These are phyloP conservation scores for Silene coronaria DNA, from an alignment of 179 eudicot genomes.

Conservation along the genomic window DNA sequence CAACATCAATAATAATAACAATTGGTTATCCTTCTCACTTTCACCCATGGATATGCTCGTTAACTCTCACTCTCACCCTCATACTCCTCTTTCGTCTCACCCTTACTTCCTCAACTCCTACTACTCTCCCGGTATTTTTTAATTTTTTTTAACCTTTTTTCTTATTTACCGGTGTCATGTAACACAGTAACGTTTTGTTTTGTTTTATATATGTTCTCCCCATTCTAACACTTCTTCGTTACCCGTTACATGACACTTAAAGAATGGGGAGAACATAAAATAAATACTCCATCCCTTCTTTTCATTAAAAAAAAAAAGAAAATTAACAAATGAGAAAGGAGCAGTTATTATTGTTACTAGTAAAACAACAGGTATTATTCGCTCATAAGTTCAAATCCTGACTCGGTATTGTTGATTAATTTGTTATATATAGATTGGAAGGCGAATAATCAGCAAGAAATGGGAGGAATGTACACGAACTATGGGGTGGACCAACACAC, in stretches of 20 bases:
- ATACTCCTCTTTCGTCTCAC: constrained; percentile 32
- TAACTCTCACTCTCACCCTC: constrained; percentile 33
- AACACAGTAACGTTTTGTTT: too few relatives aligned
- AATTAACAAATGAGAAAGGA: too few relatives aligned
- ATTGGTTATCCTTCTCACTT: constrained; percentile 72
- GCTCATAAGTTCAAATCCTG: too few relatives aligned
- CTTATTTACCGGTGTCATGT: not conserved
- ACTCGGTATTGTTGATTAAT: not conserved
- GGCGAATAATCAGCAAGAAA: not conserved
- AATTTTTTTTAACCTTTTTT: not conserved
- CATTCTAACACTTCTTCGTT: too few relatives aligned
- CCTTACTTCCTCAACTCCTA: constrained; percentile 53
- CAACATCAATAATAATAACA: constrained; percentile 5
- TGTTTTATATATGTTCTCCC: too few relatives aligned
- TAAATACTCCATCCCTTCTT: too few relatives aligned
- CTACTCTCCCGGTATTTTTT: constrained; percentile 39
- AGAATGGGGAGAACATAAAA: too few relatives aligned
- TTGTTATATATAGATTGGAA: constrained; percentile 20
- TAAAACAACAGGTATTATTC: too few relatives aligned
- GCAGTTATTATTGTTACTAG: not conserved
- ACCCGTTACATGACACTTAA: too few relatives aligned
- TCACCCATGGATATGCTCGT: constrained; percentile 70
- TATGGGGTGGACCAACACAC: constrained; percentile 19
- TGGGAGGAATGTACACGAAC: constrained; percentile 24
- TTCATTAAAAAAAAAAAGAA: too few relatives aligned